Base-by-base conservation (phyloP, 1,139 yeast genomes). In the Suhomyces maxii region DNA sequence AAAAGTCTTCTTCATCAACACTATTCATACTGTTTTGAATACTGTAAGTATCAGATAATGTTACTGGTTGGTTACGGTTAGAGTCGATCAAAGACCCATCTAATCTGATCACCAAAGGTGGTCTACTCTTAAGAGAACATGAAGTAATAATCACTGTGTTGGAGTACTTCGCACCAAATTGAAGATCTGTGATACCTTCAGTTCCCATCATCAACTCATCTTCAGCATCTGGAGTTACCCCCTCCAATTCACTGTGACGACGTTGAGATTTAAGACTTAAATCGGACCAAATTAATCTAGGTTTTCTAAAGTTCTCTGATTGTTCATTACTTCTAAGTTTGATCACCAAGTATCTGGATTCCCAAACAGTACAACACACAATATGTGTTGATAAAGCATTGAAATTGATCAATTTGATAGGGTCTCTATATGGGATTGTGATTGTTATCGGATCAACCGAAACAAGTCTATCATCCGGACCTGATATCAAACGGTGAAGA, bases 171-270 rank as follows among this genome's bases (percentile, higher is more conserved):
- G 61, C 57, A 1, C 78, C 78, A 63, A 90, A 86, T 48, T 80
- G 79, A n/a, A 88, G 70, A 52, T 85, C 89, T 0, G 98, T 91
- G 39, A 90, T 86, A 1, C 97, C 97, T 60, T 91, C 97, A 52
- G 86, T 82, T 49, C 88, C 93, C 60, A 86, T 69, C 73, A 71
- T 71, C 37, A 68, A 56, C 33, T 55, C 57, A 46, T 61, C 62
- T 25, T 64, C 70, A 6, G 54, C 54, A 18, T 56, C 55, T 1
- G 50, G 48, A 12, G 41, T 41, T 7, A 57, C 63, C n/a, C 42
- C 44, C 6, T 49, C 54, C n/a, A 36, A 50, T 11, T 54, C 49
- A 34, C 50, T 49, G 13, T 41, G 44, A 9, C 55, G 48, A 8
- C 57, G 46, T 25, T 50, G 52, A 8, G 50, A 41, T 34, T 48